Conservation (phyloP, 495 filamentous ascomycete species). For the Amniculicola lignicola region DNA sequence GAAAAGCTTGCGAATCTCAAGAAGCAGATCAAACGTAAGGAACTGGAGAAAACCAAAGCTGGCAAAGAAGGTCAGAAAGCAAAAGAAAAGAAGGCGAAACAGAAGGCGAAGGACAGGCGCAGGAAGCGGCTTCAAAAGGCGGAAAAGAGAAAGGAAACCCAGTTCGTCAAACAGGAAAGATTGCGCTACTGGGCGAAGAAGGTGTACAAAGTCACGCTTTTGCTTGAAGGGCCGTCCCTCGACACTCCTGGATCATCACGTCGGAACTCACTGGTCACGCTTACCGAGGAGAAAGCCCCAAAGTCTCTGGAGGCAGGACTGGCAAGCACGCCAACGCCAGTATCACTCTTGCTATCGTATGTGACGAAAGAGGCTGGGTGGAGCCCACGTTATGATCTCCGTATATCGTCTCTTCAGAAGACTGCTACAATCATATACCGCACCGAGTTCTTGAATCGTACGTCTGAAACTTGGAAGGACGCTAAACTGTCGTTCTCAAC, state of each 20-base stretch:
- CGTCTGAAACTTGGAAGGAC: constrained; percentile 66
- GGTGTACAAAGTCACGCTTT: constrained; percentile 57
- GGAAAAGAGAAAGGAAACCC: constrained; percentile 50
- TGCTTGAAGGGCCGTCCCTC: constrained; percentile 50
- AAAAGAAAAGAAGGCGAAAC: constrained; percentile 38
- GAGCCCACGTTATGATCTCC: constrained; percentile 65
- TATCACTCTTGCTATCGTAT: constrained; percentile 59
- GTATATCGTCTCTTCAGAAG: constrained; percentile 55
- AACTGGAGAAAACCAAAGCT: constrained; percentile 39
- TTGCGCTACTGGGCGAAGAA: constrained; percentile 56
- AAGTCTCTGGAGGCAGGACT: constrained; percentile 34
- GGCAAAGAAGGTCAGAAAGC: constrained; percentile 43
- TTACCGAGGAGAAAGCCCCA: constrained; percentile 31
- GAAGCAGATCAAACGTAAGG: constrained; percentile 34
- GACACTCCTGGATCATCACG: constrained; percentile 56
- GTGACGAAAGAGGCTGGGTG: constrained; percentile 61
- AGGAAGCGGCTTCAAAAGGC: constrained; percentile 38
- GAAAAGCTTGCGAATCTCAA: constrained; percentile 37
- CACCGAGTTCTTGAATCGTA: constrained; percentile 62
- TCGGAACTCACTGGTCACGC: constrained; percentile 51
- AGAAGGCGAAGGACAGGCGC: constrained; percentile 42
- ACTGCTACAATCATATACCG: constrained; percentile 59
- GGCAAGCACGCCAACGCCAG: constrained; percentile 34
- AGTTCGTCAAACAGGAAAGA: constrained; percentile 52
- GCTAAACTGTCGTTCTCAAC: constrained; percentile 64